phyloP scores from a whole-genome alignment of 139 green algal species.

The Coccomyxa sp. region DNA sequence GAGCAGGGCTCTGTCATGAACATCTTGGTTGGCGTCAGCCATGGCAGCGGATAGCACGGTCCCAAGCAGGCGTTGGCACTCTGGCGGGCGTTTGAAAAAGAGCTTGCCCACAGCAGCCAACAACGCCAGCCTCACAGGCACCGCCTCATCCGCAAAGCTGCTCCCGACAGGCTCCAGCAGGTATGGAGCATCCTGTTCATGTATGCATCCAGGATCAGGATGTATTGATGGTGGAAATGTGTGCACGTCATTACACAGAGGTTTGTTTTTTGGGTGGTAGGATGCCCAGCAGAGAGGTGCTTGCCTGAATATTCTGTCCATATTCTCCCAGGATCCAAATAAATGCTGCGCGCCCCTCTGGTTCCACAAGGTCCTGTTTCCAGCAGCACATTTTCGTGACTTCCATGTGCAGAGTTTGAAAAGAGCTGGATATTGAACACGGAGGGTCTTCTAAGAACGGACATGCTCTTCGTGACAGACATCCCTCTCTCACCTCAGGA shows the following conservation, averaged over 20 bases:
- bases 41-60: slow-evolving; percentile 49
- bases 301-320: slow-evolving; percentile 64
- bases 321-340: slow-evolving; percentile 92
- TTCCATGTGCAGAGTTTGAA: too few species aligned
- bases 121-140: slow-evolving; percentile 67
- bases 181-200: slow-evolving; percentile 79
- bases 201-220: neutral
- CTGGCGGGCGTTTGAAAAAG: slow-evolving; percentile 86
- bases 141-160: slow-evolving; percentile 48
- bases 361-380: slow-evolving; percentile 48
- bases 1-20: slow-evolving; percentile 85
- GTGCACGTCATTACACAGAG: neutral
- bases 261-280: neutral
- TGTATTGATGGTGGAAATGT: neutral
- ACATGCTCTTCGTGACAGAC: too few species aligned
- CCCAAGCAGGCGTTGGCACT: slow-evolving; percentile 65
- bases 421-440: too few species aligned
- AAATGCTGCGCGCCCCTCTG: slow-evolving; percentile 73
- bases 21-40: slow-evolving; percentile 66
- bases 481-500: slow-evolving; percentile 12
- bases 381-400: neutral
- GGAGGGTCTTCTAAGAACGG: too few species aligned
- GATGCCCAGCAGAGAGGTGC: neutral
- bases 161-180: slow-evolving; percentile 72
- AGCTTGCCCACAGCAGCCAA: slow-evolving; percentile 77